Base-by-base conservation (phyloP, 2,329 filamentous ascomycete genomes). In the Microcyclosporella mali region DNA sequence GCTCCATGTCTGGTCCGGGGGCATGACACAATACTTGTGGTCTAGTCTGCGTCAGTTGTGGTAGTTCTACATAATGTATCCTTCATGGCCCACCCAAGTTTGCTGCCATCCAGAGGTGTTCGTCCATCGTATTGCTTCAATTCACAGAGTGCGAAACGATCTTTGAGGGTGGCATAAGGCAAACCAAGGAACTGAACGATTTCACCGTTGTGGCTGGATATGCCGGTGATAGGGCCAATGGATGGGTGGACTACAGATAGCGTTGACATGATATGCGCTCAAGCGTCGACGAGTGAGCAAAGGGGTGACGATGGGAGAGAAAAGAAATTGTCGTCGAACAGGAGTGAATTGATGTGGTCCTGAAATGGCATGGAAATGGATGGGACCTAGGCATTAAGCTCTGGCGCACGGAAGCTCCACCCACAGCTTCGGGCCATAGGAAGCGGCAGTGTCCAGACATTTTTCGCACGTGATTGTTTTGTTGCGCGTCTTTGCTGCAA, bases 1-100 rank as follows among this genome's bases (percentile, higher is more conserved):
- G 67, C 43, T 77, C 75, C 2, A 60, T 51, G 29, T 75, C 64
- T 34, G 68, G 63, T 7, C 67, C 70, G 12, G 61, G 57, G 0
- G 63, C 56, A 16, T 62, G 62, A 4, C 65, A 69, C 9, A 71
- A 56, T 2, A 67, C 63, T 25, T 63, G 63, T 14, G 66, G 67
- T 17, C 67, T 63, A 53, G 19, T 14, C 9, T 6, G 8, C 21
- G 16, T 21, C 18, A 36, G 17, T 12, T 3, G 8, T 12, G 17
- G 12, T 11, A 6, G 9, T 6, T 25, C 18, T 31, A 10, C 7
- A 29, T 2, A 17, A 32, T n/a, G 7, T 19, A 29, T 31, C 16
- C 15, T 31, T 14, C 4, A 7, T 9, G 21, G 17, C 32, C 35
- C 52, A 65, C 65, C 65, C 65, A 45, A 59, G 61, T 41, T 56